Base-by-base conservation (phyloP, 2,329 filamentous ascomycete species). In the Microcera coccophila region DNA sequence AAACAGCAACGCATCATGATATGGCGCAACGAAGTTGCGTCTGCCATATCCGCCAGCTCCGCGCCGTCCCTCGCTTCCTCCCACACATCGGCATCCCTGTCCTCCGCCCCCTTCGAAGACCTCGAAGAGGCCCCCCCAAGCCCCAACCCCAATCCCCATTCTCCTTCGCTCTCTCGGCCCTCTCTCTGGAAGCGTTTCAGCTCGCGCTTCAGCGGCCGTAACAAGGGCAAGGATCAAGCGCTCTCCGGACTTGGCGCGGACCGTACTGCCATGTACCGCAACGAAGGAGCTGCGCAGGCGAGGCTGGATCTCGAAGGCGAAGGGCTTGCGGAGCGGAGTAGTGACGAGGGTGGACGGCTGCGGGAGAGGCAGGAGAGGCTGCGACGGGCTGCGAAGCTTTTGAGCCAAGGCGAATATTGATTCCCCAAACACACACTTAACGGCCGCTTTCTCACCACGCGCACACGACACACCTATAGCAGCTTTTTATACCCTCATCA, bases 1-100 rank as follows among this genome's bases (percentile, higher is more conserved):
- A 66, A 66, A 42, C 61, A 67, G 37, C 57, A 63, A 37, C 67
- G 69, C 58, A 74, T 78, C 49, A 60, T 71, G 45, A 64, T 72
- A 45, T 79, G 75, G 75, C 70, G 71, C 42, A 61, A 62, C 39
- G 75, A 78, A 60, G 72, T 78, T 36, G 63, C 63, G 26, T 57
- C 61, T 17, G 61, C 65, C 36, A 58, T 61, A 35, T 52, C 55
- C 3, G 50, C 61, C 28, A 58, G 56, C 26, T 55, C 58, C 16
- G 59, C 63, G 11, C 53, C 59, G 9, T 58, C 58, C 8, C 49
- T 62, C 31, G 52, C 60, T 14, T 61, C 62, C 20, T 57, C 62
- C 4, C 47, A 62, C 21, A 63, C 61, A 12, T 68, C 67, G 45
- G 54, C 50, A 16, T 56, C 62, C 14, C 54, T 54, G n/a, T 58